A percentile compares a stretch with the other conserved stretches of the same genome.
phyloP scores from a whole-genome alignment of 2,329 filamentous ascomycete genomes.

The Thelonectria discophora region DNA sequence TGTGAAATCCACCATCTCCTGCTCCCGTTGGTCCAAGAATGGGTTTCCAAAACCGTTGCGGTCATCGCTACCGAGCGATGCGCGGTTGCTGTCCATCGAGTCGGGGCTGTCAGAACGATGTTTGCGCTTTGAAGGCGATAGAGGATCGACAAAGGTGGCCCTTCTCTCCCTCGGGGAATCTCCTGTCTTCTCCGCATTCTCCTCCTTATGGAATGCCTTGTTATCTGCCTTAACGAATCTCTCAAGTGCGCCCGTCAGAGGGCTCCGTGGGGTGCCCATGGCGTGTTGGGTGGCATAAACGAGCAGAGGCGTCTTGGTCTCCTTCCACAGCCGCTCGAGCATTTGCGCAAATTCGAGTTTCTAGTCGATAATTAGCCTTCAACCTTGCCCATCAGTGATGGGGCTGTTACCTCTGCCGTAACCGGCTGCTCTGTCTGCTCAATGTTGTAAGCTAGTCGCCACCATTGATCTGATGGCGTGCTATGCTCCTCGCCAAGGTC shows the following conservation, averaged over 20 bases:
- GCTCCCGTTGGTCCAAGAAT: slow-evolving; percentile 42
- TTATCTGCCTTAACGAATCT: slow-evolving; percentile 63
- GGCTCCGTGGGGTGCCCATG: slow-evolving; percentile 30
- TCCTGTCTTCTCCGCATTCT: slow-evolving; percentile 50
- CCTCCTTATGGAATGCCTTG: slow-evolving; percentile 60
- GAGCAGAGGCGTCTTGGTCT: slow-evolving; percentile 58
- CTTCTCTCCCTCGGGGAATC: slow-evolving; percentile 33
- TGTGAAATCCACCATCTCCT: slow-evolving; percentile 41
- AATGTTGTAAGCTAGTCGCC: slow-evolving; percentile 58
- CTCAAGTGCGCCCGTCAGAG: slow-evolving; percentile 52
- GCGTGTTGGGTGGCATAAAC: slow-evolving; percentile 62
- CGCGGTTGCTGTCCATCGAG: slow-evolving; percentile 58
- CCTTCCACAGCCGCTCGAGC: slow-evolving; percentile 56
- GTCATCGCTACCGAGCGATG: slow-evolving; percentile 55
- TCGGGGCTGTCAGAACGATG: slow-evolving; percentile 56
- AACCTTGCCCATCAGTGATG: not conserved
- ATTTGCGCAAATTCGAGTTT: slow-evolving; percentile 58
- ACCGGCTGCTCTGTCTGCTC: slow-evolving; percentile 51
- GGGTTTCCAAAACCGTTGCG: slow-evolving; percentile 43
- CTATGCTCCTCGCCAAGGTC: slow-evolving; percentile 49
- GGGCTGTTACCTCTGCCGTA: slow-evolving; percentile 56
- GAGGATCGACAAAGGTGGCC: slow-evolving; percentile 47
- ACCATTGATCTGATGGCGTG: slow-evolving; percentile 60
- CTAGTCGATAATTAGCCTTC: slow-evolving; percentile 45
- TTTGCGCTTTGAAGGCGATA: slow-evolving; percentile 57